These are phyloP conservation scores for Sporothrix pseudoabietina DNA, from an alignment of 2,329 filamentous ascomycete genomes.

Conservation along the genomic window DNA sequence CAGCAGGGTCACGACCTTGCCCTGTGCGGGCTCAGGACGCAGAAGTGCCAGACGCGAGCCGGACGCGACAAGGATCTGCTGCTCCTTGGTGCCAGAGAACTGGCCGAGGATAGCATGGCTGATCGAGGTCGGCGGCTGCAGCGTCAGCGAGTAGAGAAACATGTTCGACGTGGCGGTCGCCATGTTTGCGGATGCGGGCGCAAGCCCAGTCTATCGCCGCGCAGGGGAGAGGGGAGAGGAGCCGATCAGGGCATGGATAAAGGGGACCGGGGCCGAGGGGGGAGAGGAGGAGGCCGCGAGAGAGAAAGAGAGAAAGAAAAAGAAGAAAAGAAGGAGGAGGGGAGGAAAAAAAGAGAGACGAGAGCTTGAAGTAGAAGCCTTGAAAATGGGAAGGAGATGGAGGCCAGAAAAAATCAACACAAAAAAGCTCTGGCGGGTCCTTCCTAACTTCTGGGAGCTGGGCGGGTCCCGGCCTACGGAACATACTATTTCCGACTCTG, in stretches of 20 bases:
- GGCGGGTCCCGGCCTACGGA: conserved; percentile 29
- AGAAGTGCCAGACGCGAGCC: conserved; percentile 87
- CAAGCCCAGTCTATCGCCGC: conserved; percentile 44
- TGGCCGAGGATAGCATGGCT: conserved; percentile 91
- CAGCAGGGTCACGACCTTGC: conserved; percentile 81
- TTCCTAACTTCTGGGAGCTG: neutral
- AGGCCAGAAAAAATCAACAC: conserved; percentile 32
- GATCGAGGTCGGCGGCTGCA: conserved; percentile 87
- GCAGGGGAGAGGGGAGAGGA: conserved; percentile 21
- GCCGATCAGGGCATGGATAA: conserved; percentile 28
- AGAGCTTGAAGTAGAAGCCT: conserved; percentile 9
- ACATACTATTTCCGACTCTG: conserved; percentile 27
- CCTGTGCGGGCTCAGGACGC: conserved; percentile 80
- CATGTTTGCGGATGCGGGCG: conserved; percentile 62
- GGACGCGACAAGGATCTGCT: conserved; percentile 93
- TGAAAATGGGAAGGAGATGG: conserved; percentile 17
- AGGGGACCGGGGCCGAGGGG: neutral
- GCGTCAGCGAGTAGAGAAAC: conserved; percentile 97
- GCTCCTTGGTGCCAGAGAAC: conserved; percentile 93
- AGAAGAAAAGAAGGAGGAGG: neutral
- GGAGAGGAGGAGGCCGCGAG: neutral
- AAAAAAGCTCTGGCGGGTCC: conserved; percentile 25
- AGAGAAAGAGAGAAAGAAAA: neutral
- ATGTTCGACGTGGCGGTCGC: conserved; percentile 90
- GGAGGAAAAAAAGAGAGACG: neutral